phyloP scores from a whole-genome alignment of 306 rosid species.

The Medicago ruthenica region DNA sequence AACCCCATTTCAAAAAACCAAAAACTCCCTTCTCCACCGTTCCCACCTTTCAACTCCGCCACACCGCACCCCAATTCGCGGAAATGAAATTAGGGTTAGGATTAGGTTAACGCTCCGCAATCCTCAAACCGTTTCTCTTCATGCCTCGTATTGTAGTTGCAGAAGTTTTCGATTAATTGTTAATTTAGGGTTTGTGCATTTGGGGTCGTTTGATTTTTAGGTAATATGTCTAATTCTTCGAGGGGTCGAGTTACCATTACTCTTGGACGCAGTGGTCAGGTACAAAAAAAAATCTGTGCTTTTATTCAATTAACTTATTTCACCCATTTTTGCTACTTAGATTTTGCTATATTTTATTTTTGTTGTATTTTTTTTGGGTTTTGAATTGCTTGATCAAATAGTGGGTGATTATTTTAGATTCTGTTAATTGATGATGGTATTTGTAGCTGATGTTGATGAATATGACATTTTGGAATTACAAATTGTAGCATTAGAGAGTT shows the following conservation, averaged over 20 bases:
- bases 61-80: not conserved
- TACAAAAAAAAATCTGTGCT: constrained; percentile 34
- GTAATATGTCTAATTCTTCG: constrained; percentile 69
- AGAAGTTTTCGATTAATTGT: constrained; percentile 38
- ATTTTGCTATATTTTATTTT: not conserved
- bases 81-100: constrained; percentile 49
- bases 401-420: constrained; percentile 16
- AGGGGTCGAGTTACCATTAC: constrained; percentile 86
- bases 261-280: constrained; percentile 92
- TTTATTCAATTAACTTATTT: constrained; percentile 20
- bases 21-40: constrained; percentile 18
- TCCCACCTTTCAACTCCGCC: constrained; percentile 8
- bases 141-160: constrained; percentile 22
- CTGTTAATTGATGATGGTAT: not conserved
- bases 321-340: constrained; percentile 24
- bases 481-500: too few relatives aligned
- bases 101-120: constrained; percentile 37
- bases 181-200: constrained; percentile 57
- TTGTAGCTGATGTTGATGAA: not conserved
- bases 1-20: not conserved
- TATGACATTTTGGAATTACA: not conserved
- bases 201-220: not conserved
- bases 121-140: constrained; percentile 18
- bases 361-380: not conserved
- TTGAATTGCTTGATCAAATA: constrained; percentile 26